Evolutionary conservation across 805 yeast genomes (phyloP), one percentile per base, ranked within the genome.

Genomic region (Scheffersomyces lignosus): DNA sequence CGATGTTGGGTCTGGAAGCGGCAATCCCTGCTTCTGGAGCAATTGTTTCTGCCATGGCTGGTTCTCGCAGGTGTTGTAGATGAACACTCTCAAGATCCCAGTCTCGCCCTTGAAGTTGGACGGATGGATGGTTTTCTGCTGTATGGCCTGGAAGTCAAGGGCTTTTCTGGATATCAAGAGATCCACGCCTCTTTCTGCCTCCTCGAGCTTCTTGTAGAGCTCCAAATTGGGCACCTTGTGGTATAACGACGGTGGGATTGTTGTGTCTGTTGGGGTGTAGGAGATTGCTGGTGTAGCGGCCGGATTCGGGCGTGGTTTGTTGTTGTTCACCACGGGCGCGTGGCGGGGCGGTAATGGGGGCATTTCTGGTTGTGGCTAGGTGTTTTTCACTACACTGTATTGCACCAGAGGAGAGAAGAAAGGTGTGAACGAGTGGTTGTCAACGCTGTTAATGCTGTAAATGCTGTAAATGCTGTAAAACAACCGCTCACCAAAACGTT

Each of bases 101-200:
- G 78, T 78, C 44, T 76, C 77, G 24, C 64, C 50, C 42, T 58
- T 53, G 41, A 48, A 56, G 52, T 41, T 66, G 31, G 54, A 54
- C 44, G 68, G 70, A 48, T 59, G 71, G 56, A 60, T 51, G 31
- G 59, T 60, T 44, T 60, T 70, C 49, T 64, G 61, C 45, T 65
- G 72, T 28, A 63, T 62, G 45, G 90, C 95, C 57, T 87, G 95
- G 39, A 89, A 71, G 52, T 91, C 98, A 37, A 87, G 75, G 44
- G 87, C 77, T 58, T 91, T 91, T 41, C 95, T 78, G 30, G 90
- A 80, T 26, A 87, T 79, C 46, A 86, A 73, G 38, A 91, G 77
- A 59, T 93, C 98, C 31, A 91, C 63, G 44, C 80, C 75, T 43
- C 80, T 76, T 59, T 93, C 99, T n/a, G 90, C 87, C 6, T 84